phyloP scores from a whole-genome alignment of 495 filamentous ascomycete genomes.

The Xylaria castorea region DNA sequence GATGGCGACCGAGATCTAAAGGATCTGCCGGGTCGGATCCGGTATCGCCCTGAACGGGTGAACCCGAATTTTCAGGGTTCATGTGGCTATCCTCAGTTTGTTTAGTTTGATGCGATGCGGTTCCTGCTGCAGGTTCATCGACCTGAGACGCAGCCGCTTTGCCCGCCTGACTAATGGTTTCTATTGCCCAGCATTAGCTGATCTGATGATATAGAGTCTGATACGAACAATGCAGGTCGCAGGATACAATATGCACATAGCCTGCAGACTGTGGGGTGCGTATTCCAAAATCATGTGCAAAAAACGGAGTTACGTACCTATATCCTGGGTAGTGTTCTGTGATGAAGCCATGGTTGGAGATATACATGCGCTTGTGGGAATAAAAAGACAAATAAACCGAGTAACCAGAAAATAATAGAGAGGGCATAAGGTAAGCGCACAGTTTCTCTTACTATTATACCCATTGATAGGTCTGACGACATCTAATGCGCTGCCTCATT shows the following conservation, averaged over 20 bases:
- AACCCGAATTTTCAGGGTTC: neutral
- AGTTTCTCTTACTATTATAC: neutral
- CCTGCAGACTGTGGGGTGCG: slow-evolving; percentile 18
- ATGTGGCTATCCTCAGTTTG: neutral
- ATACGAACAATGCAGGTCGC: slow-evolving; percentile 19
- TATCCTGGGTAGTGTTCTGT: neutral
- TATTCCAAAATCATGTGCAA: slow-evolving; percentile 8
- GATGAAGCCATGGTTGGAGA: slow-evolving; percentile 9
- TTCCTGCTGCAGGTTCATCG: slow-evolving; percentile 23
- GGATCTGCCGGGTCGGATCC: slow-evolving; percentile 43
- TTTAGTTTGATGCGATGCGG: slow-evolving; percentile 15
- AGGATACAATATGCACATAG: slow-evolving; percentile 7
- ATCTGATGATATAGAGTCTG: slow-evolving; percentile 18
- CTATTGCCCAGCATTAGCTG: slow-evolving; percentile 17
- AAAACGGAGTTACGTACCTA: slow-evolving; percentile 12
- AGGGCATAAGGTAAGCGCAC: neutral
- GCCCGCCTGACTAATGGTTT: slow-evolving; percentile 7
- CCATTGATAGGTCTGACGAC: neutral
- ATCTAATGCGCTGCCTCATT: slow-evolving; percentile 1
- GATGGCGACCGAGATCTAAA: slow-evolving; percentile 49
- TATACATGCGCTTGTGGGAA: neutral
- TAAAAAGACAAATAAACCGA: neutral
- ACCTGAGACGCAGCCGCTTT: slow-evolving; percentile 7
- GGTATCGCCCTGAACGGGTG: slow-evolving; percentile 25
- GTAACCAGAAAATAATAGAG: neutral